Evolutionary conservation across 2,329 filamentous ascomycete species (phyloP), one percentile per base, ranked within the genome.

Genomic region (Penicillium sp.): DNA sequence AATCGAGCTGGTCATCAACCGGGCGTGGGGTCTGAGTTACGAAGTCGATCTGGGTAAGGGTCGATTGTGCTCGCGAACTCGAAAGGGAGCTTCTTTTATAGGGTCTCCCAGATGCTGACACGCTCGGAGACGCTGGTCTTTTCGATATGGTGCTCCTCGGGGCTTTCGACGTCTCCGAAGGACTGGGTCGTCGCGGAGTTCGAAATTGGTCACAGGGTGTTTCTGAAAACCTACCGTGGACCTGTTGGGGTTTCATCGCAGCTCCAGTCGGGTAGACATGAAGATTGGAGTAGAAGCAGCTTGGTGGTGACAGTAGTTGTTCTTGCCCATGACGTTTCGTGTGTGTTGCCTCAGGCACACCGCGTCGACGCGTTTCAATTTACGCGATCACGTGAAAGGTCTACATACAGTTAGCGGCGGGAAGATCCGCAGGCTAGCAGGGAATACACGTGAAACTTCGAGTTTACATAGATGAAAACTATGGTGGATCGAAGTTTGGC

Each of bases 31-130:
- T 42, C 44, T 55, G 60, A 2, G 61, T 61, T 37, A 69, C 66
- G 41, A 65, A 71, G 29, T 67, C 68, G 40, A 72, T 68, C 46
- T 72, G 69, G 1, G 69, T 72, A 13, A 72, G 60, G 0, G 69
- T 72, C 2, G 66, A 62, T 38, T 72, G 69, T 11, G 59, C 63
- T 6, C 42, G 52, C 13, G 57, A 52, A 36, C 47, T 52, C n/a
- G 51, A 39, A 4, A 59, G 18, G 4, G 55, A 50, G 13, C 14
- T 49, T 36, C 52, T 54, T 39, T 58, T 63, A 28, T 42, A 48
- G 5, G 50, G 52, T 36, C 48, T 59, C n/a, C 49, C 44, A 7
- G 54, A 48, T 13, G 54, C 56, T 24, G 42, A 44, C 6, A 58
- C 53, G 3, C 40, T 44, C 45, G 45, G 49, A 37, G 44, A 55